Percentiles rank a stretch among this genome's conserved stretches.
Conservation (phyloP, 139 green algal genomes). For the Chlorella sp. region DNA sequence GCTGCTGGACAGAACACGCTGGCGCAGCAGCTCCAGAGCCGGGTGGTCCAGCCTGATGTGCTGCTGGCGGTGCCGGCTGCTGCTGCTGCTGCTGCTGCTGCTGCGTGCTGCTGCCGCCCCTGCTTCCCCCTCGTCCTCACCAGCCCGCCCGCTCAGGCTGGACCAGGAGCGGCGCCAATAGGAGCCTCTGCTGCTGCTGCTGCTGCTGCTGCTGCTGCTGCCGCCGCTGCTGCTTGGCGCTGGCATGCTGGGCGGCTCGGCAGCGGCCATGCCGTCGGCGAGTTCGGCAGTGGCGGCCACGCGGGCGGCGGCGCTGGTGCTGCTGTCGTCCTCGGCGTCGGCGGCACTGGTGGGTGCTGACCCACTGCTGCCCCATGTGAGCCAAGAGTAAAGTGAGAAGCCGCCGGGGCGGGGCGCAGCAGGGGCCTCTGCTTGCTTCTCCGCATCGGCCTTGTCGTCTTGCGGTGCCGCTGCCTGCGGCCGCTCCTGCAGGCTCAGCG, state of each 20-base stretch:
- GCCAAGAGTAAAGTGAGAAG: constrained; percentile 21
- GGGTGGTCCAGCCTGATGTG: constrained; percentile 57
- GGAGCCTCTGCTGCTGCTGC: neutral
- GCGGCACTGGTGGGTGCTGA: neutral
- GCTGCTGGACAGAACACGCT: constrained; percentile 50
- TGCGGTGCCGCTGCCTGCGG: neutral
- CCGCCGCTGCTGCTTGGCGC: neutral
- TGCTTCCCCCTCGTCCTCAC: neutral
- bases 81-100: neutral
- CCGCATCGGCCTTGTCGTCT: neutral
- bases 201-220: neutral
- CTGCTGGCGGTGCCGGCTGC: neutral
- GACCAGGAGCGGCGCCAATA: constrained; percentile 12
- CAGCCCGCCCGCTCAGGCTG: neutral
- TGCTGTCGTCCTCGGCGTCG: neutral
- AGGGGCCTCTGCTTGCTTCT: neutral
- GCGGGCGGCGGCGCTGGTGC: neutral
- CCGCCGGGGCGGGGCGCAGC: neutral
- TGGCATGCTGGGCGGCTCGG: neutral
- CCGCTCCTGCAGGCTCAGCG: neutral
- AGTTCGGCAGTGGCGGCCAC: neutral
- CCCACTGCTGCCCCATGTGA: constrained; percentile 1
- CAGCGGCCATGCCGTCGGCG: constrained; percentile 33
- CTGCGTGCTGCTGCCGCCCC: neutral
- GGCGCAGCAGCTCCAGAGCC: constrained; percentile 64